Percentiles rank a stretch among this genome's conserved stretches.
phyloP scores from a whole-genome alignment of 75 land plant species.

The Sequoia sempervirens region DNA sequence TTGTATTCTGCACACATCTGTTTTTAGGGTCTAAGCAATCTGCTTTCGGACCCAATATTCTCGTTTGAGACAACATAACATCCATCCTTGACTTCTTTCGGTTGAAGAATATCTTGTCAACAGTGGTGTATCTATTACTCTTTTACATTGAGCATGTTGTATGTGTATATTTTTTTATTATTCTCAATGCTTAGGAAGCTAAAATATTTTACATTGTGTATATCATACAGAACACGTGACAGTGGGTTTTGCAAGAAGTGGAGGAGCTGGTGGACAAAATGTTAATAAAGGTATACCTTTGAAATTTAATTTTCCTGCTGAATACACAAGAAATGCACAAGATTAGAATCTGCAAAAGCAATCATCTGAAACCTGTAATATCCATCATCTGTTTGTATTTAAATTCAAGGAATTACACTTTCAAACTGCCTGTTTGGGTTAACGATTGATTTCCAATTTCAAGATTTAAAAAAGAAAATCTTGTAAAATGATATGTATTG shows the following conservation, averaged over 20 bases:
- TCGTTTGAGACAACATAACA: neutral
- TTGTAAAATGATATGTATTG: neutral
- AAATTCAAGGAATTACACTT: neutral
- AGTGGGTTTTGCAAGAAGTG: slow-evolving; percentile 93
- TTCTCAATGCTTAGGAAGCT: neutral
- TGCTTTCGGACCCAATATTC: neutral
- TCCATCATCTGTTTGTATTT: no score
- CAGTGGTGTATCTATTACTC: neutral
- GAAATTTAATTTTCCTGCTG: neutral
- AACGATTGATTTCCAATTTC: neutral
- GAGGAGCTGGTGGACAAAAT: slow-evolving; percentile 98
- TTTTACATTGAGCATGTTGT: neutral
- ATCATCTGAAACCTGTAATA: neutral
- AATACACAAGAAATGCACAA: slow-evolving; percentile 3
- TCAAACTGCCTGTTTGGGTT: neutral
- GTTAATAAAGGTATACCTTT: slow-evolving; percentile 76
- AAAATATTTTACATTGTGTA: neutral
- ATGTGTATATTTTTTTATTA: neutral
- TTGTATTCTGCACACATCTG: neutral
- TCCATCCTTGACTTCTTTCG: neutral
- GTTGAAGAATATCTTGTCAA: neutral
- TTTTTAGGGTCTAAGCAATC: neutral
- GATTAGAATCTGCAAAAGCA: neutral
- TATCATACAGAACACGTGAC: slow-evolving; percentile 72
- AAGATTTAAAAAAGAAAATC: neutral